Percentiles rank a stretch among this genome's conserved stretches.
phyloP scores from a whole-genome alignment of 140 eudicot species.

The Ambrosia hybrid region DNA sequence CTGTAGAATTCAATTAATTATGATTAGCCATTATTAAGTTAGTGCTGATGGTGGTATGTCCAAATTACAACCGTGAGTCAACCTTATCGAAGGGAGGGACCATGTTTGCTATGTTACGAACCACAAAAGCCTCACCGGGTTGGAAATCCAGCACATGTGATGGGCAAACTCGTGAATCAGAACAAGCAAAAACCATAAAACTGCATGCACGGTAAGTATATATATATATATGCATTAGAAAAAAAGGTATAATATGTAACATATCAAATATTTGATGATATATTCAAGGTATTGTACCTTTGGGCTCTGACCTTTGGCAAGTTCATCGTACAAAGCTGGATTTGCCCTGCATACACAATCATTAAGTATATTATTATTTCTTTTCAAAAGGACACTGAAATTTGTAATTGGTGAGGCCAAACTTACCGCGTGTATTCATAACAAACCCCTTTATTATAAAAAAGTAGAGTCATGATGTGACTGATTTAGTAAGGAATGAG shows the following conservation, averaged over 20 bases:
- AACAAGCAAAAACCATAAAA: conserved; percentile 88
- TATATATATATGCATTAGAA: background rate
- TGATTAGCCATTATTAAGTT: background rate
- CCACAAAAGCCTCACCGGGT: conserved; percentile 95
- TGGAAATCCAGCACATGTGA: conserved; percentile 87
- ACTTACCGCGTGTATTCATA: too few species aligned
- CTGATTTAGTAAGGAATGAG: too few species aligned
- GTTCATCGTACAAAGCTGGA: conserved; percentile 75
- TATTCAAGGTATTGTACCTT: conserved; percentile 44
- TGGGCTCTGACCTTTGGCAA: conserved; percentile 90
- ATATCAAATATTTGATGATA: background rate
- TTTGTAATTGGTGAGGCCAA: too few species aligned
- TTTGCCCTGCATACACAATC: conserved; percentile 52
- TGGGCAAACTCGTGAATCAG: conserved; percentile 96
- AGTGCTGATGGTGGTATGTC: conserved; percentile 10
- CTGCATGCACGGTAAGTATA: conserved; percentile 34
- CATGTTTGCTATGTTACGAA: conserved; percentile 87
- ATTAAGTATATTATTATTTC: background rate
- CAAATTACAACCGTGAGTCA: conserved; percentile 6
- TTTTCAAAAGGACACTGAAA: background rate
- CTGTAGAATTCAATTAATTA: conserved; percentile 13
- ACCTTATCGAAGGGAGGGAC: conserved; percentile 86
- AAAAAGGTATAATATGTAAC: background rate
- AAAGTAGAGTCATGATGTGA: too few species aligned
- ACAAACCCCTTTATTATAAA: too few species aligned